phyloP scores from a whole-genome alignment of 768 basidiomycete species.

The Pleurotus eryngii region DNA sequence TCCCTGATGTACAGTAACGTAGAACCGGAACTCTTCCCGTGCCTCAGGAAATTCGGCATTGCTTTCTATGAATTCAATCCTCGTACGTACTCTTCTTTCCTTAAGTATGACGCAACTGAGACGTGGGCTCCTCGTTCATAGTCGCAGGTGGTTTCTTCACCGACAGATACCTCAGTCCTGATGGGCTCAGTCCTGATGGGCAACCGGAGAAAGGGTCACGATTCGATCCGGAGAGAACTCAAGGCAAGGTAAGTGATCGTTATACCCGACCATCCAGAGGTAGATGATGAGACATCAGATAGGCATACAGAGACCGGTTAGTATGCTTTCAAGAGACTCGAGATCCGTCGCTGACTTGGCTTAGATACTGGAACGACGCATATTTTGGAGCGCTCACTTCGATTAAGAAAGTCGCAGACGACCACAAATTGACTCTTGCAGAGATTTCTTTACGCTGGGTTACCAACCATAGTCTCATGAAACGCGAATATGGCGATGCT shows the following conservation, averaged over 20 bases:
- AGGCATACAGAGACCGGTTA: not conserved
- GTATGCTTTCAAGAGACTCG: not conserved
- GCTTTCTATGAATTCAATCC: constrained; percentile 60
- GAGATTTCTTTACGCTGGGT: constrained; percentile 63
- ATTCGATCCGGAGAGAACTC: constrained; percentile 45
- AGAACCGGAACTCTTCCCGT: constrained; percentile 48
- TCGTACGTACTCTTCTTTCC: constrained; percentile 25
- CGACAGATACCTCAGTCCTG: constrained; percentile 41
- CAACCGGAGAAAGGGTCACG: constrained; percentile 47
- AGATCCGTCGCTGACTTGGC: not conserved
- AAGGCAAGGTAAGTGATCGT: constrained; percentile 37
- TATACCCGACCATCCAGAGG: not conserved
- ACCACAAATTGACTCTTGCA: constrained; percentile 42
- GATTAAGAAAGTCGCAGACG: constrained; percentile 42
- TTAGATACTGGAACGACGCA: constrained; percentile 51
- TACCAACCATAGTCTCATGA: constrained; percentile 51
- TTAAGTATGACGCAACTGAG: not conserved
- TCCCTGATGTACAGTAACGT: constrained; percentile 41
- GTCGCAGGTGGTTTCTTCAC: constrained; percentile 61
- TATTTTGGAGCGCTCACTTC: constrained; percentile 47
- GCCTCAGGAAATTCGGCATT: constrained; percentile 41
- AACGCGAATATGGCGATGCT: constrained; percentile 44
- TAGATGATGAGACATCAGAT: not conserved
- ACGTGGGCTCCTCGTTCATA: constrained; percentile 14
- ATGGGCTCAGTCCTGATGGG: constrained; percentile 35